phyloP scores from a whole-genome alignment of 352 stramenopile species.

The Phytophthora melonis region DNA sequence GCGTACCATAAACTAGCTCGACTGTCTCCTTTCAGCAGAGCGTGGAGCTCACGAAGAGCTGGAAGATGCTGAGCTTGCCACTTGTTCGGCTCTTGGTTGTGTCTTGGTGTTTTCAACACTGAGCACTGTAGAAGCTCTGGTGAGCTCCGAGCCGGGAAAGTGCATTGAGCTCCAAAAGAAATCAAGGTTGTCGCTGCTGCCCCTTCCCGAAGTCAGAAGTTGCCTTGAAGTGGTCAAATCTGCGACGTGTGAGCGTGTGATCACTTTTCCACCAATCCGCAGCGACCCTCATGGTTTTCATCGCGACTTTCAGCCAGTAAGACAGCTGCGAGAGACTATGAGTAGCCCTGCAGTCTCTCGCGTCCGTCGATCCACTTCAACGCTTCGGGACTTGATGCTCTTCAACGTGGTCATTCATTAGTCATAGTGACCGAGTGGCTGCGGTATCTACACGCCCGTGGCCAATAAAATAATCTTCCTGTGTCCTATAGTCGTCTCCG shows the following conservation, averaged over 20 bases:
- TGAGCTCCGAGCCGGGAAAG: not conserved
- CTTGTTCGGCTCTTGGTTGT: conserved; percentile 1
- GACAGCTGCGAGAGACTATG: not conserved
- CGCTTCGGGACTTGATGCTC: not conserved
- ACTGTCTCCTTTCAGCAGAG: conserved; percentile 8
- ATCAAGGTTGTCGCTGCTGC: not conserved
- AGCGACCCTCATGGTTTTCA: conserved; percentile 17
- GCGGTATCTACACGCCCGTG: conserved; percentile 11
- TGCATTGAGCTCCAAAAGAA: not conserved
- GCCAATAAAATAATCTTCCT: conserved; percentile 46
- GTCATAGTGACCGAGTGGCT: conserved; percentile 18
- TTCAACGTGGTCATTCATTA: conserved; percentile 19
- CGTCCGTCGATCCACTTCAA: not conserved
- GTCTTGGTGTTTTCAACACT: conserved; percentile 21
- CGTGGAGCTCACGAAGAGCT: conserved; percentile 15
- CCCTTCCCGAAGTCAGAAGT: conserved; percentile 27
- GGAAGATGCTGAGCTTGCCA: not conserved
- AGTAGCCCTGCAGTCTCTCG: conserved; percentile 6
- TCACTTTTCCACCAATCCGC: conserved; percentile 9
- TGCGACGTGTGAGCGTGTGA: conserved; percentile 37
- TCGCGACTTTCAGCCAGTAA: not conserved
- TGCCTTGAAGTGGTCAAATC: conserved; percentile 20
- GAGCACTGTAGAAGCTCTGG: not conserved
- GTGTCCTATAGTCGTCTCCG: conserved; percentile 16
- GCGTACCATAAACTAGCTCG: conserved; percentile 35